phyloP scores from a whole-genome alignment of 306 rosid species.

The Amphicarpaea edgeworthii region DNA sequence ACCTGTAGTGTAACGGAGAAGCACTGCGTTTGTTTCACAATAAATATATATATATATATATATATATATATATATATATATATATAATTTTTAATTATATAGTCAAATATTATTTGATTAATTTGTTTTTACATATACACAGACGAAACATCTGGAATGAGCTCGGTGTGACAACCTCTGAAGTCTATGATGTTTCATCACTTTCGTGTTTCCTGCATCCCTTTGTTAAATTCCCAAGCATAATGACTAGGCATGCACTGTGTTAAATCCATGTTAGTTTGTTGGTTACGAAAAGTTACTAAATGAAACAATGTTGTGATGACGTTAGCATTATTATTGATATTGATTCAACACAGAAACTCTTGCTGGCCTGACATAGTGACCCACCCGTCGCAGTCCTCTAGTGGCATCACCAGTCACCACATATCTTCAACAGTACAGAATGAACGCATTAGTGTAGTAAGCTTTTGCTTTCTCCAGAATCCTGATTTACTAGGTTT shows the following conservation, averaged over 20 bases:
- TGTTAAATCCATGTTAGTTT: not conserved
- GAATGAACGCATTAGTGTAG: not conserved
- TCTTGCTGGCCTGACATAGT: not conserved
- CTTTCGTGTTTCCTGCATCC: slow-evolving; percentile 20
- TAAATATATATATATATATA: no score
- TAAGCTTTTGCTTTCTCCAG: not conserved
- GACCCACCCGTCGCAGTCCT: not conserved
- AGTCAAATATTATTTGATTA: no score
- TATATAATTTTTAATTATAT: no score
- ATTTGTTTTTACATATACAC: not conserved
- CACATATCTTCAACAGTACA: not conserved
- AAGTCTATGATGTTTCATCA: not conserved
- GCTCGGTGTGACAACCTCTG: not conserved
- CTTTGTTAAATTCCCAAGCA: not conserved
- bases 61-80: no score
- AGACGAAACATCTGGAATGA: slow-evolving; percentile 24
- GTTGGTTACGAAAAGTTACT: not conserved
- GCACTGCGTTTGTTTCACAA: not conserved
- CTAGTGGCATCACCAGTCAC: slow-evolving; percentile 10
- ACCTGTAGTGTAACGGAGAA: not conserved
- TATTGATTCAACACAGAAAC: not conserved
- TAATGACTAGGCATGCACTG: not conserved
- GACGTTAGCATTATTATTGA: not conserved
- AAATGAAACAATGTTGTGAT: not conserved
- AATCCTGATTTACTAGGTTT: not conserved